Evolutionary conservation across 179 eudicot species (phyloP).

Genomic region (Amaranthus tricolor): DNA sequence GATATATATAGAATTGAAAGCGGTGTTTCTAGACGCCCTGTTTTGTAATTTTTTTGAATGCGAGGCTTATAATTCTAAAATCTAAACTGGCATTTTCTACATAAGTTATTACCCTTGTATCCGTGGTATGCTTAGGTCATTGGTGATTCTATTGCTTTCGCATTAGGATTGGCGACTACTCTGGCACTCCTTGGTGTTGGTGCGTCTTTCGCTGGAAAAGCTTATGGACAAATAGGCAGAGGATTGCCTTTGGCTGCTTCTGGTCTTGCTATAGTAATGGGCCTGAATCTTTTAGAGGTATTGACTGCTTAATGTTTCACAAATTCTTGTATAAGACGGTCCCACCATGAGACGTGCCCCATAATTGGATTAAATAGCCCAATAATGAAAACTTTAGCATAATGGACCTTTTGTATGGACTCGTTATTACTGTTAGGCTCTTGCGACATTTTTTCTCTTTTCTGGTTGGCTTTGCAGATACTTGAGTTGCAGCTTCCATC

Average conservation of each 20-base stretch:
- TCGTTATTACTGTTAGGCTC: not conserved
- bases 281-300: constrained; percentile 93
- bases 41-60: not conserved
- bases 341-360: not conserved
- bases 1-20: not conserved
- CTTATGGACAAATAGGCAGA: constrained; percentile 88
- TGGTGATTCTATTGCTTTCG: constrained; percentile 84
- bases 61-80: not conserved
- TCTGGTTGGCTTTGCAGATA: constrained; percentile 43
- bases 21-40: not conserved
- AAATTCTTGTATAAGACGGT: not conserved
- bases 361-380: no score
- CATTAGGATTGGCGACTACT: constrained; percentile 93
- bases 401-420: not conserved
- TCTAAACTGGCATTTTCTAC: not conserved
- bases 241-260: constrained; percentile 96
- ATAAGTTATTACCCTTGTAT: not conserved
- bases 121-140: constrained; percentile 43
- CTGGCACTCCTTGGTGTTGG: constrained; percentile 84
- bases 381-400: no score
- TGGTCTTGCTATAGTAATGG: constrained; percentile 79
- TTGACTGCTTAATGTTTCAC: not conserved
- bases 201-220: constrained; percentile 98
- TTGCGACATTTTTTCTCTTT: not conserved
- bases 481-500: constrained; percentile 91